A percentile compares a stretch with the other conserved stretches of the same genome.
Evolutionary conservation across 345 rosid genomes (phyloP).

Genomic region (Syzygium grande): DNA sequence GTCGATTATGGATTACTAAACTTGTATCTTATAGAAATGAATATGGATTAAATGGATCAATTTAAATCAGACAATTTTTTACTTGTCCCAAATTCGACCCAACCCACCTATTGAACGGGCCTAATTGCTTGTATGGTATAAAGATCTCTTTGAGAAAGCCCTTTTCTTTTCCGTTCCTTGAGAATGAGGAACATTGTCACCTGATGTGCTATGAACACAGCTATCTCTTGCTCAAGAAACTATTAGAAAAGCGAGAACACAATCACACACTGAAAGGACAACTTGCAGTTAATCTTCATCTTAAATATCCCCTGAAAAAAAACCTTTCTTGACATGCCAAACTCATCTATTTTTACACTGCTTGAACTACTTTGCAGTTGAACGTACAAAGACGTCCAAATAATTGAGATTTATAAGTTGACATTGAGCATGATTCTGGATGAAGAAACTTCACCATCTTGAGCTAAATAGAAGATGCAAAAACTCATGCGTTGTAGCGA

Average conservation of each 20-base stretch:
- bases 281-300: neutral
- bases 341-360: neutral
- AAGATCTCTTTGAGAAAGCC: neutral
- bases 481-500: conserved; percentile 44
- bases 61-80: too few species aligned
- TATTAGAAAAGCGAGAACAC: neutral
- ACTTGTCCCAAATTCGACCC: neutral
- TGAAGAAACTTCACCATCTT: neutral
- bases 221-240: neutral
- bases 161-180: neutral
- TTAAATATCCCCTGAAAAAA: neutral
- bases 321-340: neutral
- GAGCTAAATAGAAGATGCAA: neutral
- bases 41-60: neutral
- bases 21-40: too few species aligned
- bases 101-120: neutral
- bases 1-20: too few species aligned
- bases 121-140: neutral
- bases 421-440: neutral
- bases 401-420: neutral
- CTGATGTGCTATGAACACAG: neutral
- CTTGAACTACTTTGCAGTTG: neutral
- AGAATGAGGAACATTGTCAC: neutral
- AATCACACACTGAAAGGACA: neutral
- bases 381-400: neutral